Evolutionary conservation across 2,329 filamentous ascomycete species (phyloP), one percentile per base, ranked within the genome.

Genomic region (Fusarium sp.): DNA sequence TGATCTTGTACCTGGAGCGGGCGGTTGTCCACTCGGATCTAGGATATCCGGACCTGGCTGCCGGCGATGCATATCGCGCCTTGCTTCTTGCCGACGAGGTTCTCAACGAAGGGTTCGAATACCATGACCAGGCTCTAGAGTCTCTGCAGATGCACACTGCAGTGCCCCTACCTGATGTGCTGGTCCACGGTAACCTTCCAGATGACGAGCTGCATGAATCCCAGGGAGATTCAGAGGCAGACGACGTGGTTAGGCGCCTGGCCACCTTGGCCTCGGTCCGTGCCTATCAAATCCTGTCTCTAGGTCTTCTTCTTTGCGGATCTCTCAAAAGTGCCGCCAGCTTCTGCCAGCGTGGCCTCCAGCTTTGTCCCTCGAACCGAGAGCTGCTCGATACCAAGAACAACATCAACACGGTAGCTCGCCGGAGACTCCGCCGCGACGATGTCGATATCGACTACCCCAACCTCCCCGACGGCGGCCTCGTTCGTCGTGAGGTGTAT

Each of bases 1-100:
- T 91, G 38, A 85, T 93, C 64, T 85, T 92, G 9, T 92, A 92
- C 74, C 85, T 94, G 65, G 88, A 92, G 72, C 90, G 95, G 35
- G 94, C 94, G 27, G 85, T 89, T 37, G 86, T 93, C 47, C 91
- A 98, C 82, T 89, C 91, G 17, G 86, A 90, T 54, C 87, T 98
- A 56, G 94, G 91, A 40, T 98, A 98, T 82, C 94, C 95, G 0
- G 97, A 99, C 81, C 89, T 99, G 43, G 95, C 95, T 6, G 92
- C 93, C 12, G 94, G 95, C 37, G 95, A 98, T 85, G 94, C 95
- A 6, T 98, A 98, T 81, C 92, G 93, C 65, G 95, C 95, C 1
- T 87, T 98, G n/a, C 89, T 98, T 5, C 86, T 99, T 56, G 89
- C 93, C 17, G 96, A 98, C 79, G 94, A 97, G 74, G 89, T 95